Percentiles rank a stretch among this genome's conserved stretches.
phyloP scores from a whole-genome alignment of 441 rosid genomes.

The Erysimum pusillum region DNA sequence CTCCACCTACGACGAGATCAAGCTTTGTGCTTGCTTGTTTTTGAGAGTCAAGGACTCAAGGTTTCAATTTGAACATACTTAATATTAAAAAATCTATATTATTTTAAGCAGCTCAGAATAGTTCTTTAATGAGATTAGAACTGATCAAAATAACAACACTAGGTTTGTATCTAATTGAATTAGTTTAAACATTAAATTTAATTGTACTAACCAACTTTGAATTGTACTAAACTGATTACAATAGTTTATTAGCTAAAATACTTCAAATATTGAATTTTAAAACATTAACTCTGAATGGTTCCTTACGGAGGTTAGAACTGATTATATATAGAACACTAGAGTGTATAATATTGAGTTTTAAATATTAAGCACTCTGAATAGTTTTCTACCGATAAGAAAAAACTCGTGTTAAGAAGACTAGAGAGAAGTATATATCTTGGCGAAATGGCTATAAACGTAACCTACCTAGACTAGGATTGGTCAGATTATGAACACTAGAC shows the following conservation, averaged over 20 bases:
- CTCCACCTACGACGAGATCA: background rate
- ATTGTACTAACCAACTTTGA: background rate
- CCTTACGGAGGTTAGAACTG: no score
- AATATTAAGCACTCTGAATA: no score
- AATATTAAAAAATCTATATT: background rate
- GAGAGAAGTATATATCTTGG: background rate
- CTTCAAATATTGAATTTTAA: no score
- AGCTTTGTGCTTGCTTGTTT: background rate
- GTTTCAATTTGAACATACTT: background rate
- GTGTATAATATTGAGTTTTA: no score
- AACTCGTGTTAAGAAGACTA: no score
- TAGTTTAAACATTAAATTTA: background rate
- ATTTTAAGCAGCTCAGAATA: background rate
- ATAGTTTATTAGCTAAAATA: background rate
- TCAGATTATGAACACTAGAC: background rate
- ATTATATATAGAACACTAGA: no score
- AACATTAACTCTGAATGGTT: no score
- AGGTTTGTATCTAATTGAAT: background rate
- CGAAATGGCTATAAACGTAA: background rate
- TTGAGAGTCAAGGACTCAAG: background rate
- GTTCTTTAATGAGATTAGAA: background rate
- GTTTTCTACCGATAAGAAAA: no score
- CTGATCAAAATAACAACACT: background rate
- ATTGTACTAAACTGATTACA: background rate
- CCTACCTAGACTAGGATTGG: background rate